Base-by-base conservation (phyloP, 495 filamentous ascomycete species). In the Schizothecium vesticola region DNA sequence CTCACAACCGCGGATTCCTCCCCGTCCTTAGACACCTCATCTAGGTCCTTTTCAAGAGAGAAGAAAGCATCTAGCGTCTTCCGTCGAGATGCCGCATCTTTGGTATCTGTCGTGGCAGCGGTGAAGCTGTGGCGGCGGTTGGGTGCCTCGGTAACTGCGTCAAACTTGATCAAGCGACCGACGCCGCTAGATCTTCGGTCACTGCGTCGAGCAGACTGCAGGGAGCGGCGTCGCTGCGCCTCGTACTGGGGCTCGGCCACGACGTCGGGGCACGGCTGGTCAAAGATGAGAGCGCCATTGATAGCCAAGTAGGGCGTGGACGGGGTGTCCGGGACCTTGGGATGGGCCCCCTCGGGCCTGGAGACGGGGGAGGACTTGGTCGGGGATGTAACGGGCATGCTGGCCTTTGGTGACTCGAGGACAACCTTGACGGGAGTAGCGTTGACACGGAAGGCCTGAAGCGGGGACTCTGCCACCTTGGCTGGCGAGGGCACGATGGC, bases 121-220 rank as follows among this genome's bases (percentile, higher is more conserved):
- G 56, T 70, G 24, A 74, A 77, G 61, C 77, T 79, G 58, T 77
- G 77, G 2, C 77, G 73, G 24, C 77, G 76, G 57, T 57, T 70
- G 7, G 70, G 70, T 3, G 66, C 64, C 2, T 70, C 68, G 1
- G 61, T 43, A 16, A 61, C 59, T 5, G 21, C 66, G 26, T 75
- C 71, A 21, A 74, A 68, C 16, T 71, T 64, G 23, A 70, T 33
- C n/a, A 78, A 25, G 8, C 70, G 64, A 1, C 56, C 13, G 16
- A 58, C n/a, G n/a, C 69, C 72, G 61, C 65, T 72, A 16, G 73
- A 71, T 1, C 71, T 63, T 31, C 72, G 69, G 1, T 78, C 77
- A 21, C 36, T 75, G 26, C 76, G 60, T n/a, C 75, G 72, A 9
- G 74, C 76, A 11, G 67, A 65, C 3, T 73, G 69, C 0, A 79